Percentiles rank a stretch among this genome's conserved stretches.
phyloP scores from a whole-genome alignment of 768 basidiomycete species.

The Filobasidium floriforme region DNA sequence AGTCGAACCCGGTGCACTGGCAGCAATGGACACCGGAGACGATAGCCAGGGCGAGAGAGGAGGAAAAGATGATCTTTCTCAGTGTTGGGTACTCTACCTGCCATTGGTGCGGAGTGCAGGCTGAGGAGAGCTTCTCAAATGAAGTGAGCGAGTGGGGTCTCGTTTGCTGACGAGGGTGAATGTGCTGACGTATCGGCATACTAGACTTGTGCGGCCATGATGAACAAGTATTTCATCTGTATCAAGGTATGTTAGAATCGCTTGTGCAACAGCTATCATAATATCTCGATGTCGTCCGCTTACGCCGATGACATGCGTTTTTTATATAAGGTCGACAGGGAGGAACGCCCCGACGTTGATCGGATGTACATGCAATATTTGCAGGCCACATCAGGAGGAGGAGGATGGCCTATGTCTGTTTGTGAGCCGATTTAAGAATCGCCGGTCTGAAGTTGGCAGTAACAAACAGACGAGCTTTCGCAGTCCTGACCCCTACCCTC shows the following conservation, averaged over 20 bases:
- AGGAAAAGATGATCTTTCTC: slow-evolving; percentile 45
- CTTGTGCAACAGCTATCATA: no score
- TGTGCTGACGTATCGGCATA: neutral
- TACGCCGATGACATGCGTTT: no score
- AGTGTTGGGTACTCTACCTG: slow-evolving; percentile 50
- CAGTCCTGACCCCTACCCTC: slow-evolving; percentile 37
- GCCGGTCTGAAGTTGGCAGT: no score
- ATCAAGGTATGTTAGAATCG: no score
- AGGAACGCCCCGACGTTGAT: slow-evolving; percentile 49
- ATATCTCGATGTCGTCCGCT: no score
- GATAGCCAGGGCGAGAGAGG: slow-evolving; percentile 28
- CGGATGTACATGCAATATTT: slow-evolving; percentile 49
- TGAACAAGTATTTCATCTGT: slow-evolving; percentile 48
- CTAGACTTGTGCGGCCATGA: slow-evolving; percentile 42
- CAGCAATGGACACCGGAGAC: slow-evolving; percentile 38
- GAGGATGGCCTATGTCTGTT: slow-evolving; percentile 41
- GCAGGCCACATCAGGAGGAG: slow-evolving; percentile 36
- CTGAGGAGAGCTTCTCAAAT: slow-evolving; percentile 48
- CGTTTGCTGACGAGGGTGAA: neutral
- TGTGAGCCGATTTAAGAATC: slow-evolving; percentile 28
- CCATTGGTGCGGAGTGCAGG: slow-evolving; percentile 45
- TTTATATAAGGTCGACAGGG: no score
- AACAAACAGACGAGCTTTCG: no score
- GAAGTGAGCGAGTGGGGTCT: slow-evolving; percentile 19
- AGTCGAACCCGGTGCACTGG: slow-evolving; percentile 37